phyloP scores from a whole-genome alignment of 176 grass and related monocot species.

The Carex scoparia region DNA sequence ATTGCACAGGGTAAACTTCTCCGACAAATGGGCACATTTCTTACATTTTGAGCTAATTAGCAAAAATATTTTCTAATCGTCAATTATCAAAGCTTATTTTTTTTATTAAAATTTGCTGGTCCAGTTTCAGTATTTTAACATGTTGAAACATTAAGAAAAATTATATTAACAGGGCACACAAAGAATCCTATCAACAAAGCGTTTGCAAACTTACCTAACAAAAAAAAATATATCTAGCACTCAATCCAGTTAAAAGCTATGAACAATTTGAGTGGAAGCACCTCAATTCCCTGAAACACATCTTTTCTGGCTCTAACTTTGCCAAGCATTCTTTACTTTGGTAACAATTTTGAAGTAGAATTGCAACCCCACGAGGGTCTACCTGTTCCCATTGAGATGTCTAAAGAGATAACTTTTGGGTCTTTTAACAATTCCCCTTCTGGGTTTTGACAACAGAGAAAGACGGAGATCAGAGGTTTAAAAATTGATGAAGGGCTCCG shows the following conservation, averaged over 20 bases:
- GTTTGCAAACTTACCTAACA: slow-evolving; percentile 10
- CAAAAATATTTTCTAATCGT: too few species aligned
- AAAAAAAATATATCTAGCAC: not conserved
- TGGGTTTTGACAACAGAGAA: slow-evolving; percentile 15
- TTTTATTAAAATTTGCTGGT: not conserved
- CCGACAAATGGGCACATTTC: not conserved
- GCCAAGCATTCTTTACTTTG: slow-evolving; percentile 17
- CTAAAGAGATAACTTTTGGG: slow-evolving; percentile 6
- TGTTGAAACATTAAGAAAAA: not conserved
- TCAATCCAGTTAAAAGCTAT: not conserved
- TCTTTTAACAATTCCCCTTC: not conserved
- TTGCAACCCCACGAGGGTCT: slow-evolving; percentile 30
- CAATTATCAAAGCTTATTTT: not conserved
- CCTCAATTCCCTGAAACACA: slow-evolving; percentile 23
- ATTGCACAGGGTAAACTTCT: not conserved
- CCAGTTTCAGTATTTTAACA: not conserved
- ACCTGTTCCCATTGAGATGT: slow-evolving; percentile 15
- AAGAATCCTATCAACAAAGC: not conserved
- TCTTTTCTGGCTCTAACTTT: slow-evolving; percentile 24
- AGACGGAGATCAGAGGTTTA: not conserved
- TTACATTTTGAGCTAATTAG: too few species aligned
- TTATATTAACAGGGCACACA: not conserved
- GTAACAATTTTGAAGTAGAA: slow-evolving; percentile 29
- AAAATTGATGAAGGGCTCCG: slow-evolving; percentile 25
- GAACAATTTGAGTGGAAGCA: slow-evolving; percentile 14